phyloP scores from a whole-genome alignment of 768 basidiomycete species.

The Calocybe indica region DNA sequence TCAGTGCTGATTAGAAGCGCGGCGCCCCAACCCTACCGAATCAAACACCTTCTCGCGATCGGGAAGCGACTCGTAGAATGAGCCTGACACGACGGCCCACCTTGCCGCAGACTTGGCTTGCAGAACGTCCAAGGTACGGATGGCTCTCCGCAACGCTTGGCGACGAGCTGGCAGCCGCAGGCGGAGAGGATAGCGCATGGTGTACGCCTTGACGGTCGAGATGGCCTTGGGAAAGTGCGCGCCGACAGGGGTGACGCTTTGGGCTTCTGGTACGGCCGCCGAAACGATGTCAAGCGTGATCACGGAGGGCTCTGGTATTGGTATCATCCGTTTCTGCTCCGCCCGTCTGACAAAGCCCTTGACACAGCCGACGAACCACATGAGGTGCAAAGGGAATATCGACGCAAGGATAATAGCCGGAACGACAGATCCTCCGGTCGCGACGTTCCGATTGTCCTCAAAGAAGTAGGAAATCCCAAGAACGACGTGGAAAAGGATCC shows the following conservation, averaged over 20 bases:
- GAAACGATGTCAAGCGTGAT: not conserved
- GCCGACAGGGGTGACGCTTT: not conserved
- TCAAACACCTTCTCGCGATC: constrained; percentile 11
- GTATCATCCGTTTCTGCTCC: not conserved
- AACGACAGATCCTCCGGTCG: constrained; percentile 26
- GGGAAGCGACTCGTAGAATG: constrained; percentile 6
- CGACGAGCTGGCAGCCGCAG: constrained; percentile 5
- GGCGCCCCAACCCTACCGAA: constrained; percentile 13
- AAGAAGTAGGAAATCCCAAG: constrained; percentile 25
- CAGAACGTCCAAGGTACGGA: constrained; percentile 7
- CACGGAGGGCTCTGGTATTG: not conserved
- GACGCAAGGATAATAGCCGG: constrained; percentile 32
- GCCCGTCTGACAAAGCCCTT: constrained; percentile 35
- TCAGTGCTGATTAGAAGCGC: no score
- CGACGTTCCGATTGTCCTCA: constrained; percentile 18
- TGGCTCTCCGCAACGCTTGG: constrained; percentile 4
- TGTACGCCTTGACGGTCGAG: not conserved
- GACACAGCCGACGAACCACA: constrained; percentile 49
- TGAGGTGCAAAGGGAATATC: constrained; percentile 43
- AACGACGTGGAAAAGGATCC: constrained; percentile 40
- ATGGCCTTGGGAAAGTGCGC: not conserved
- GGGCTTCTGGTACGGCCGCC: no score
- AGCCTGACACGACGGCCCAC: not conserved
- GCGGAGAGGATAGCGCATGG: not conserved
- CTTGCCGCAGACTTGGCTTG: constrained; percentile 1